Evolutionary conservation across 2,329 filamentous ascomycete genomes (phyloP).

Genomic region (Cercospora zeae-maydis): DNA sequence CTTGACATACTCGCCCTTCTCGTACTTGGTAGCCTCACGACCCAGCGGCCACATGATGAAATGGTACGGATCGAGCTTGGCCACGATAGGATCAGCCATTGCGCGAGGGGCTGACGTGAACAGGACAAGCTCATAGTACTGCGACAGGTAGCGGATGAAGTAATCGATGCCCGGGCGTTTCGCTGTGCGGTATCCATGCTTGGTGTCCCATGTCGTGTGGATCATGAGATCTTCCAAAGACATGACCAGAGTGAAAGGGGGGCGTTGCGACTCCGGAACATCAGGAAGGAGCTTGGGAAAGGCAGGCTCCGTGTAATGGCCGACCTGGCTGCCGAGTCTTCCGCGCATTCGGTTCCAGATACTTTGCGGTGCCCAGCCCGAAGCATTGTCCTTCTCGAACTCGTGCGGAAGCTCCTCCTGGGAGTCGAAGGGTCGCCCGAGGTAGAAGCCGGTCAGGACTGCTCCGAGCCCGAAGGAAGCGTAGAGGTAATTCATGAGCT

Average conservation of each 20-base stretch:
- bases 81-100: conserved; percentile 80
- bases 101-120: conserved; percentile 86
- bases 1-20: conserved; percentile 96
- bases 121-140: conserved; percentile 96
- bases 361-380: conserved; percentile 69
- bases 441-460: conserved; percentile 62
- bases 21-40: conserved; percentile 94
- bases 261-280: conserved; percentile 70
- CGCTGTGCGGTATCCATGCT: conserved; percentile 91
- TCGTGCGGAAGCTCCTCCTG: conserved; percentile 65
- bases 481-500: conserved; percentile 73
- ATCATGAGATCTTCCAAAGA: conserved; percentile 91
- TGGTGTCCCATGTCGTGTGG: conserved; percentile 89
- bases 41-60: conserved; percentile 95
- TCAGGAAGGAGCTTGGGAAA: conserved; percentile 91
- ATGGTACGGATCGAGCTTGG: conserved; percentile 91
- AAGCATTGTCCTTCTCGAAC: conserved; percentile 60
- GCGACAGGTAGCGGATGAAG: conserved; percentile 91
- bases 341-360: conserved; percentile 81
- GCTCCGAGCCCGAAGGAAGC: conserved; percentile 55
- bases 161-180: conserved; percentile 96
- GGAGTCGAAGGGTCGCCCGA: conserved; percentile 79
- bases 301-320: conserved; percentile 93
- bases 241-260: conserved; percentile 88
- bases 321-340: conserved; percentile 69